A percentile compares a stretch with the other conserved stretches of the same genome.
These are phyloP conservation scores for Musa itinerans DNA, from an alignment of 176 grass and related monocot species.

Conservation along the genomic window DNA sequence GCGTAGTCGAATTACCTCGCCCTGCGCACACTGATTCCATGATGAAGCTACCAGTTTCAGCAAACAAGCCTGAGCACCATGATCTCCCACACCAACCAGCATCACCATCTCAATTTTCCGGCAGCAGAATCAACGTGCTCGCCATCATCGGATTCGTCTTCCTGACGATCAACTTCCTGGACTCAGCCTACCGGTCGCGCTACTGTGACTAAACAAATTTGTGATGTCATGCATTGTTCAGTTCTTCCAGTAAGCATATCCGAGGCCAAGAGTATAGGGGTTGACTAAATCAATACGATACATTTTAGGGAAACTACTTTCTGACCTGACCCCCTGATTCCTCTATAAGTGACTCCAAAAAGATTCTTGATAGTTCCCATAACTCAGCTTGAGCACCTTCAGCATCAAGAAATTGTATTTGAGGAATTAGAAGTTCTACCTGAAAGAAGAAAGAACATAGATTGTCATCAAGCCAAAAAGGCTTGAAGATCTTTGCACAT, in stretches of 20 bases:
- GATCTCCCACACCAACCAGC: too few species aligned
- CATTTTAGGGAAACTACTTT: conserved; percentile 26
- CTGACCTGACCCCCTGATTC: conserved; percentile 75
- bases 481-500: background rate
- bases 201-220: background rate
- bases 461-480: background rate
- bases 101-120: too few species aligned
- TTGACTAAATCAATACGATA: background rate
- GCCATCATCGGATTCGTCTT: background rate
- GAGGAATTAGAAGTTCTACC: conserved; percentile 88
- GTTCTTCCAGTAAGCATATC: background rate
- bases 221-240: background rate
- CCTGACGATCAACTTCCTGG: background rate
- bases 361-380: conserved; percentile 78
- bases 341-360: conserved; percentile 65
- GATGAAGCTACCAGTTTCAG: too few species aligned
- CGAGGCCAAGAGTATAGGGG: background rate
- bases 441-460: conserved; percentile 18
- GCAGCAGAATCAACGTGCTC: too few species aligned
- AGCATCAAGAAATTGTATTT: conserved; percentile 83
- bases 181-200: background rate
- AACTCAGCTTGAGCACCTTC: conserved; percentile 92
- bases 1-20: too few species aligned
- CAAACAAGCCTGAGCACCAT: too few species aligned
- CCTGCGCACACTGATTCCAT: too few species aligned